Percentiles rank a stretch among this genome's conserved stretches.
Evolutionary conservation across 2,329 filamentous ascomycete species (phyloP).

Genomic region (Colletotrichum orchidophilum): DNA sequence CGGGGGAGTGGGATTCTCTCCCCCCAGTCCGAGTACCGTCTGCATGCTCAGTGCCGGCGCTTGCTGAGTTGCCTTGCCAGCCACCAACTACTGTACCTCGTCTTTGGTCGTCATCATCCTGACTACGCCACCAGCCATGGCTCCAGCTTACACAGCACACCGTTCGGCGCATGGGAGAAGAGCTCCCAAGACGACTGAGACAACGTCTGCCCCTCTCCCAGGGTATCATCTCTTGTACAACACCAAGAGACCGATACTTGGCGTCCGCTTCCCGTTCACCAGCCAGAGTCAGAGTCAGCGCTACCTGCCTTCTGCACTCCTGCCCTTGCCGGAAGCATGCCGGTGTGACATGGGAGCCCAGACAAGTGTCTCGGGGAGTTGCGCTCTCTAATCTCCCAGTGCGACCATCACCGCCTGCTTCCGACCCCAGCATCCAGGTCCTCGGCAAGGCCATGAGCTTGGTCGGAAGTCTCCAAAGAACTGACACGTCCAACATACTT

Average conservation of each 20-base stretch:
- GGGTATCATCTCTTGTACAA: not conserved
- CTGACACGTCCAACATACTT: not conserved
- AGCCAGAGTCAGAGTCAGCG: not conserved
- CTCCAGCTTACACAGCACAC: not conserved
- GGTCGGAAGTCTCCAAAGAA: not conserved
- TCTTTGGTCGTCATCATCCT: not conserved
- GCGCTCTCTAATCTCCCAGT: not conserved
- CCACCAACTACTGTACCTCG: not conserved
- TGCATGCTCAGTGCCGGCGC: not conserved
- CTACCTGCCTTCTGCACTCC: not conserved
- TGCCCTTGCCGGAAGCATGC: not conserved
- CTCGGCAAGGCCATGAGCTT: constrained; percentile 1
- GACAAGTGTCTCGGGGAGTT: constrained; percentile 24
- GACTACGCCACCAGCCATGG: not conserved
- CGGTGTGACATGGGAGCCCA: not conserved
- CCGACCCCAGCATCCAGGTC: constrained; percentile 14
- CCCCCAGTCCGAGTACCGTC: not conserved
- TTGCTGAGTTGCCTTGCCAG: not conserved
- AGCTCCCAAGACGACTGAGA: not conserved
- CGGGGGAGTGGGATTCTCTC: not conserved
- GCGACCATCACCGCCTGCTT: not conserved
- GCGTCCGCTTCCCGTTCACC: not conserved
- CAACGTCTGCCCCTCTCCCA: not conserved
- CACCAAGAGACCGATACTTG: not conserved
- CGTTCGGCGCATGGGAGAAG: not conserved